Evolutionary conservation across 331 rosid genomes (phyloP).

Genomic region (Ulmus americana): DNA sequence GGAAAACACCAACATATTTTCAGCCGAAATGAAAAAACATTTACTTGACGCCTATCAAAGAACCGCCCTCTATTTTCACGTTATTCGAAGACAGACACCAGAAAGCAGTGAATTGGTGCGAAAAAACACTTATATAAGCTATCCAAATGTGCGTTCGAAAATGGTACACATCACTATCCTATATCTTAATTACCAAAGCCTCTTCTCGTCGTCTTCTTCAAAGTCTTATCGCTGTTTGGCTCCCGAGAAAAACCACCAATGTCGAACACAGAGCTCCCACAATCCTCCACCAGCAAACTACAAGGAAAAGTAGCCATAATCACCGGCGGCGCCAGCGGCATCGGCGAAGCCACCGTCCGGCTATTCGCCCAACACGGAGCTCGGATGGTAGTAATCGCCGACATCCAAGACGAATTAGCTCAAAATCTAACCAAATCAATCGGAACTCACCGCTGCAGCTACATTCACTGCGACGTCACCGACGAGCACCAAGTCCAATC

Average conservation of each 20-base stretch:
- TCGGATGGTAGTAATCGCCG: slow-evolving; percentile 41
- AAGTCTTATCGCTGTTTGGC: background rate
- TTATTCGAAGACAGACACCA: too few relatives aligned
- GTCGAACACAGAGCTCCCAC: background rate
- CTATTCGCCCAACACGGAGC: slow-evolving; percentile 43
- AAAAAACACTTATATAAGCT: too few relatives aligned
- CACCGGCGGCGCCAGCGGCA: slow-evolving; percentile 43
- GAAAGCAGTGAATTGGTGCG: too few relatives aligned
- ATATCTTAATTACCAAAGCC: too few relatives aligned
- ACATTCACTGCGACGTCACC: slow-evolving; percentile 44
- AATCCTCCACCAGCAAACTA: background rate
- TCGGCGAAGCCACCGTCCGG: slow-evolving; percentile 32
- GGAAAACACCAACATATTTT: too few relatives aligned
- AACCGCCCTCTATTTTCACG: too few relatives aligned
- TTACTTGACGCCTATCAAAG: too few relatives aligned
- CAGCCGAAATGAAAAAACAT: too few relatives aligned
- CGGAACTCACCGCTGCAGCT: slow-evolving; percentile 34
- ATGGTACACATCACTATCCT: too few relatives aligned
- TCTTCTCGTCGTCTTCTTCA: too few relatives aligned
- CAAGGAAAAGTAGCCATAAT: slow-evolving; percentile 35
- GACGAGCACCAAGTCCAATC: slow-evolving; percentile 36
- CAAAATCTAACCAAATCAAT: slow-evolving; percentile 36
- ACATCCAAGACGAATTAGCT: slow-evolving; percentile 54
- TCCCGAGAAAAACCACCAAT: background rate
- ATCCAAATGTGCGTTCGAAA: too few relatives aligned